These are phyloP conservation scores for Pistacia atlantica DNA, from an alignment of 345 rosid genomes.

Conservation along the genomic window DNA sequence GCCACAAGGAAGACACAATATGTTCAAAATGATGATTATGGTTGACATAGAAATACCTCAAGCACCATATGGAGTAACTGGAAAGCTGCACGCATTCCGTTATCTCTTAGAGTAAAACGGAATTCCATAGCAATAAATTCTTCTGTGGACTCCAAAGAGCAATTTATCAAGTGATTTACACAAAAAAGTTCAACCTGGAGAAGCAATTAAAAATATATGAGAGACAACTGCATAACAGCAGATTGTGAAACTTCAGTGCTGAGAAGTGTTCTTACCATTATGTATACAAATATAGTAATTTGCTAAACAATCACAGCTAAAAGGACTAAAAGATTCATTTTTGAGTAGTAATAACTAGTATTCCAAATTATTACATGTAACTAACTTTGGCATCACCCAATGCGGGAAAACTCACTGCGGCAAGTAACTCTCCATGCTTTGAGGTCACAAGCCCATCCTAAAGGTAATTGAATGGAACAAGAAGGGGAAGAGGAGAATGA, in stretches of 20 bases:
- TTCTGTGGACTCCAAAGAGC: conserved; percentile 98
- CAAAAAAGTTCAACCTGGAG: conserved; percentile 96
- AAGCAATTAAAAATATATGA: conserved; percentile 14
- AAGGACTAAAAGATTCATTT: background rate
- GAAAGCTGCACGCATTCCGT: conserved; percentile 98
- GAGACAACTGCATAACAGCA: background rate
- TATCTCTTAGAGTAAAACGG: conserved; percentile 94
- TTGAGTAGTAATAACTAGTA: background rate
- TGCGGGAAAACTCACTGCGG: no score
- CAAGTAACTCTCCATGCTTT: background rate
- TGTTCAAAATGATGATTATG: conserved; percentile 3
- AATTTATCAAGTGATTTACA: conserved; percentile 94
- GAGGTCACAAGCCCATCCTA: background rate
- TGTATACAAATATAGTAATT: background rate
- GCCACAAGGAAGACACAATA: conserved; percentile 5
- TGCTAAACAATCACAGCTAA: background rate
- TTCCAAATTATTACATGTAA: background rate
- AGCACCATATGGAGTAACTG: conserved; percentile 99
- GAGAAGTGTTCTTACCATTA: background rate
- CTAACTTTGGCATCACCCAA: background rate
- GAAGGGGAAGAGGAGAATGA: background rate
- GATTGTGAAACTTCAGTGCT: background rate
- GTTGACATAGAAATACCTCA: conserved; percentile 57
- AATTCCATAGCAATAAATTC: conserved; percentile 99
- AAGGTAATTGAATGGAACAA: background rate